Evolutionary conservation across 2,329 filamentous ascomycete genomes (phyloP).

Genomic region (Diaporthe capsici): DNA sequence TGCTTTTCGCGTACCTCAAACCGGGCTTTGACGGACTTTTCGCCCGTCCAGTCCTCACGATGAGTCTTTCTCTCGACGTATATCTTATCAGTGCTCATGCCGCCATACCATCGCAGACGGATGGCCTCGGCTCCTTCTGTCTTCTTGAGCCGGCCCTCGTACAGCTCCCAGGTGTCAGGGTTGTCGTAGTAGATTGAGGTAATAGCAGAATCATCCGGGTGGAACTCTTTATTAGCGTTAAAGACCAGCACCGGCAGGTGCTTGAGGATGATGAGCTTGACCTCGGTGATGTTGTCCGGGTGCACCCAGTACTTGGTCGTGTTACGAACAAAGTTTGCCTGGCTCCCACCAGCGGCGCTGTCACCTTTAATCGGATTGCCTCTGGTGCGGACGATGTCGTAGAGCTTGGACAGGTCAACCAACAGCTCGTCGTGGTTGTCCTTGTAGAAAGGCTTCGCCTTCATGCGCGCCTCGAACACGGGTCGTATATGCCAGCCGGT

Average conservation of each 20-base stretch:
- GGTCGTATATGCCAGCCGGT: slow-evolving; percentile 94
- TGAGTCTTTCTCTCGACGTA: slow-evolving; percentile 99
- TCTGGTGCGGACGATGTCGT: slow-evolving; percentile 92
- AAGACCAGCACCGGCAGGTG: slow-evolving; percentile 97
- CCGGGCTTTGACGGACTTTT: slow-evolving; percentile 98
- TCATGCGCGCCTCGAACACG: slow-evolving; percentile 94
- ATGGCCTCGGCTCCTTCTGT: slow-evolving; percentile 98
- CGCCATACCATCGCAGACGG: slow-evolving; percentile 96
- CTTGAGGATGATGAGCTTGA: slow-evolving; percentile 98
- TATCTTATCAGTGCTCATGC: slow-evolving; percentile 94
- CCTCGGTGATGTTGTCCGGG: slow-evolving; percentile 96
- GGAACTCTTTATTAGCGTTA: slow-evolving; percentile 97
- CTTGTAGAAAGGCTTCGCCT: slow-evolving; percentile 98
- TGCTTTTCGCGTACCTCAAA: slow-evolving; percentile 98
- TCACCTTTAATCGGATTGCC: slow-evolving; percentile 95
- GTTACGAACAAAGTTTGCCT: slow-evolving; percentile 96
- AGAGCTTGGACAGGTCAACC: slow-evolving; percentile 93
- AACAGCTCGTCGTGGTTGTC: slow-evolving; percentile 98
- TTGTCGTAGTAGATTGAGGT: slow-evolving; percentile 99
- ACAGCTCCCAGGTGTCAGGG: slow-evolving; percentile 92
- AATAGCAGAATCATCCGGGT: slow-evolving; percentile 90
- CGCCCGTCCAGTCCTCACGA: slow-evolving; percentile 98
- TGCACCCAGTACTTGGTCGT: slow-evolving; percentile 99
- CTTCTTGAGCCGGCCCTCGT: slow-evolving; percentile 95
- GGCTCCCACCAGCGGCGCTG: slow-evolving; percentile 88